These are phyloP conservation scores for Corynespora cassiicola DNA, from an alignment of 2,329 filamentous ascomycete genomes.

Conservation along the genomic window DNA sequence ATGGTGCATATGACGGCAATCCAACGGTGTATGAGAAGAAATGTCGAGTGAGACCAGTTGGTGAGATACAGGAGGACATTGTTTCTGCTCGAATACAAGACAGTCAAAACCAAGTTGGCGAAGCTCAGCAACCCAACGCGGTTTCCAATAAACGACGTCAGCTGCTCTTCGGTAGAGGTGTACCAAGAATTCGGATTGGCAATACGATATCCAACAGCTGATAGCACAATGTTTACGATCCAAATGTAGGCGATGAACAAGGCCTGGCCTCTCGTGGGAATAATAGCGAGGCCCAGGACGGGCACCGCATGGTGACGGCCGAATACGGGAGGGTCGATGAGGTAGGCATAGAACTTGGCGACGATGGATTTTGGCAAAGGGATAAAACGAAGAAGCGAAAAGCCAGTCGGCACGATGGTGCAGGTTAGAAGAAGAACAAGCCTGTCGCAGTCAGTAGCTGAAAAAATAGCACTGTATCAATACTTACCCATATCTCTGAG, in stretches of 20 bases:
- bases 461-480: neutral
- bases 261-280: conserved; percentile 19
- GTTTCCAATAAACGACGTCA: conserved; percentile 47
- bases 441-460: conserved; percentile 4
- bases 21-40: conserved; percentile 52
- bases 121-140: conserved; percentile 53
- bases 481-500: conserved; percentile 19
- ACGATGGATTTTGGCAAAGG: conserved; percentile 12
- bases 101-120: conserved; percentile 49
- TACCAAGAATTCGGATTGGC: conserved; percentile 27
- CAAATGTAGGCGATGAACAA: conserved; percentile 36
- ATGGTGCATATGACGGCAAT: conserved; percentile 50
- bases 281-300: conserved; percentile 10
- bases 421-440: conserved; percentile 18
- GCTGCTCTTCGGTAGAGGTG: conserved; percentile 23
- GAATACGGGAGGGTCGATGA: conserved; percentile 22
- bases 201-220: conserved; percentile 11
- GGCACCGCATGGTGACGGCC: conserved; percentile 12
- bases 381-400: conserved; percentile 23
- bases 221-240: conserved; percentile 18
- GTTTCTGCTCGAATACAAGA: conserved; percentile 57
- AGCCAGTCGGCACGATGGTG: conserved; percentile 15
- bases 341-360: conserved; percentile 17
- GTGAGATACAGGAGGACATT: conserved; percentile 58
- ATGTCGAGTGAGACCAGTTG: conserved; percentile 59